phyloP scores from a whole-genome alignment of 306 rosid genomes.

The Acacia melanoxylon region DNA sequence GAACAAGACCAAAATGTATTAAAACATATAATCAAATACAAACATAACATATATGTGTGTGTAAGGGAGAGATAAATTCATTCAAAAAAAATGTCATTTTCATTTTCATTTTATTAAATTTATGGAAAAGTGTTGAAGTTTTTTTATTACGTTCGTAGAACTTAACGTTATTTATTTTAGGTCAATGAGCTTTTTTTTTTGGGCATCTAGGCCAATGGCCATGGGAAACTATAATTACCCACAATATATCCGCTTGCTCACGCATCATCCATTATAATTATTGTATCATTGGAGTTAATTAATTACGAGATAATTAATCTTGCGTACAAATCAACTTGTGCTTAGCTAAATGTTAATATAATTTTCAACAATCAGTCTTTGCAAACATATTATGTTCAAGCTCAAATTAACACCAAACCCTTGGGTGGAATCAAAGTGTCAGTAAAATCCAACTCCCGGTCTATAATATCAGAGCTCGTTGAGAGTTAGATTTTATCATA shows the following conservation, averaged over 20 bases:
- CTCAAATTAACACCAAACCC: not conserved
- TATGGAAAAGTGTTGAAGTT: not conserved
- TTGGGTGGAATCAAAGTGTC: not conserved
- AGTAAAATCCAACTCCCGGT: too few species aligned
- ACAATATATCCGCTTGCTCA: not conserved
- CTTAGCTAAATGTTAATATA: not conserved
- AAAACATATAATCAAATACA: not conserved
- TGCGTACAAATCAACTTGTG: not conserved
- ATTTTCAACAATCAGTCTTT: not conserved
- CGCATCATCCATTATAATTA: not conserved
- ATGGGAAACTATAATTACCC: not conserved
- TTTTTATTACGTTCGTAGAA: not conserved
- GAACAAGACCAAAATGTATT: not conserved
- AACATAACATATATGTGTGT: not conserved
- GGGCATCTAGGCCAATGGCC: not conserved
- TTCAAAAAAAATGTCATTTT: not conserved
- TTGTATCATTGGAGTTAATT: too few species aligned
- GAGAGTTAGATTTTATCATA: too few species aligned
- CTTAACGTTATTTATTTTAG: not conserved
- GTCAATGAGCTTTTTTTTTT: not conserved
- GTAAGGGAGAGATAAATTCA: not conserved
- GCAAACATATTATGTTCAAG: not conserved
- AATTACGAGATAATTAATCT: not conserved
- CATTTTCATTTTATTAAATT: not conserved
- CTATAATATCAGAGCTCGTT: too few species aligned